These are phyloP conservation scores for Striga asiatica DNA, from an alignment of 257 asterid genomes.

Conservation along the genomic window DNA sequence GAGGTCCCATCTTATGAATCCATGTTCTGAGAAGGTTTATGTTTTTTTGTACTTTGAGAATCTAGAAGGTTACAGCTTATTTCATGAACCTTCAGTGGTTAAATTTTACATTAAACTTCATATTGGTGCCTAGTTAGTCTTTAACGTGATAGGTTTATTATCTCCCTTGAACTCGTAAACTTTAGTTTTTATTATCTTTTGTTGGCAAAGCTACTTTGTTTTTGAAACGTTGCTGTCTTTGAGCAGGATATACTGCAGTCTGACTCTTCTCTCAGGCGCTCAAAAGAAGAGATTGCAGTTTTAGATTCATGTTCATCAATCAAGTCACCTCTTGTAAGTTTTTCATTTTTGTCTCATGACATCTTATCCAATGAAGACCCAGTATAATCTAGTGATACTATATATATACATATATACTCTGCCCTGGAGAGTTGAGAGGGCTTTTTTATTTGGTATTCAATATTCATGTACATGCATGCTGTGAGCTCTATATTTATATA, in stretches of 20 bases:
- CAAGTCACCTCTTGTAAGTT: slow-evolving; percentile 78
- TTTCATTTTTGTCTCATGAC: background rate
- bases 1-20: too few relatives aligned
- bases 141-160: background rate
- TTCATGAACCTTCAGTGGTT: background rate
- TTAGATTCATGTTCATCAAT: slow-evolving; percentile 60
- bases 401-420: too few relatives aligned
- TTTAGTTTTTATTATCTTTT: slow-evolving; percentile 11
- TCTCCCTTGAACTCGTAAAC: background rate
- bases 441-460: too few relatives aligned
- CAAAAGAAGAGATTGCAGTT: slow-evolving; percentile 55
- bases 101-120: background rate
- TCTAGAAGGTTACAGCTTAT: background rate
- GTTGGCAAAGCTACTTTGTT: slow-evolving; percentile 6
- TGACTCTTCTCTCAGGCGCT: slow-evolving; percentile 65
- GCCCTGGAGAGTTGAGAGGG: too few relatives aligned
- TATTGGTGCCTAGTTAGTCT: background rate
- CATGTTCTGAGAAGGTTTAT: background rate
- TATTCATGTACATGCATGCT: background rate
- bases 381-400: background rate
- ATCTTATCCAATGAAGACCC: background rate
- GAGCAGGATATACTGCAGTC: slow-evolving; percentile 61
- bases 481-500: slow-evolving; percentile 2
- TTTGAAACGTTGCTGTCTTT: slow-evolving; percentile 14
- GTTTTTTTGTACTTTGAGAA: background rate